A percentile compares a stretch with the other conserved stretches of the same genome.
These are phyloP conservation scores for Ogataea neopini DNA, from an alignment of 805 yeast species.

Conservation along the genomic window DNA sequence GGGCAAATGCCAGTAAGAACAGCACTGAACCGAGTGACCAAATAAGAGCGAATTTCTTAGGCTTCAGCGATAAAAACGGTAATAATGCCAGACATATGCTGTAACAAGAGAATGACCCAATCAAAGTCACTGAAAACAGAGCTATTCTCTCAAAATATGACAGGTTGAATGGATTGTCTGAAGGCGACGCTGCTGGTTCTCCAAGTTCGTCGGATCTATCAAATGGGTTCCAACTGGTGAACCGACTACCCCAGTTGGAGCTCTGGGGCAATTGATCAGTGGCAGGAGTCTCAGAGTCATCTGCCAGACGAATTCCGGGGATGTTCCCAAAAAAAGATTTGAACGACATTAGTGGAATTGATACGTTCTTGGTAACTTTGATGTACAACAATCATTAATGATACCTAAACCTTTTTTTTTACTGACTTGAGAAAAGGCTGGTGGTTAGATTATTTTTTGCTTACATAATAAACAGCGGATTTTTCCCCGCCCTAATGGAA, in stretches of 20 bases:
- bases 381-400: too few species aligned
- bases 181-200: slow-evolving; percentile 6
- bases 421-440: neutral
- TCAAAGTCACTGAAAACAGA: slow-evolving; percentile 72
- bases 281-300: slow-evolving; percentile 12
- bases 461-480: neutral
- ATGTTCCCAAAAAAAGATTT: slow-evolving; percentile 18
- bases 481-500: too few species aligned
- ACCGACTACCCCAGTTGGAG: slow-evolving; percentile 1
- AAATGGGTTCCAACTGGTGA: slow-evolving; percentile 15
- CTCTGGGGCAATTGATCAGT: slow-evolving; percentile 3
- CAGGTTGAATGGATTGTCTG: slow-evolving; percentile 41
- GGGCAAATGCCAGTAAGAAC: slow-evolving; percentile 81
- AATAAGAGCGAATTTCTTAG: slow-evolving; percentile 77
- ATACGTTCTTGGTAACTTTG: too few species aligned
- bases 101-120: slow-evolving; percentile 75
- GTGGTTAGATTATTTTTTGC: neutral
- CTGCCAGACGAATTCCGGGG: slow-evolving; percentile 27
- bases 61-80: slow-evolving; percentile 80
- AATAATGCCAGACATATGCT: slow-evolving; percentile 72
- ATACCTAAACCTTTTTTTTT: too few species aligned
- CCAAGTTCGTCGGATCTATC: neutral
- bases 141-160: slow-evolving; percentile 75
- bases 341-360: too few species aligned
- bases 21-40: slow-evolving; percentile 88